These are phyloP conservation scores for Tagetes erecta DNA, from an alignment of 129 eudicot genomes.

Conservation along the genomic window DNA sequence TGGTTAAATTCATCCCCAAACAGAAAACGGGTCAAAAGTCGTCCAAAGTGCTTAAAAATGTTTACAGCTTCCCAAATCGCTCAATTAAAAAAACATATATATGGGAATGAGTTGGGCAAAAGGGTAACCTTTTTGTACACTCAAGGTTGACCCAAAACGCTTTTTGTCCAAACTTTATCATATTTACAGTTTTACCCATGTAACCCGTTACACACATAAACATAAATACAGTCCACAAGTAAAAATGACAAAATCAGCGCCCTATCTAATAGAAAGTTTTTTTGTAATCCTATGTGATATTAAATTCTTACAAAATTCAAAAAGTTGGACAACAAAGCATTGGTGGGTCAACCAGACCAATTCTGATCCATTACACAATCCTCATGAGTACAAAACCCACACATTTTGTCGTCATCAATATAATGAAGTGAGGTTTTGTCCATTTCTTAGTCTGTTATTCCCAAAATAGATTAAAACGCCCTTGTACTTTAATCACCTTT, in stretches of 20 bases:
- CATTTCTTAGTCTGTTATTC: neutral
- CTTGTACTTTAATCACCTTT: neutral
- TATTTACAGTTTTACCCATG: neutral
- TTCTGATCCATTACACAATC: neutral
- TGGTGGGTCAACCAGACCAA: neutral
- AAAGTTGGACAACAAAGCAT: neutral
- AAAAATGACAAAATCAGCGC: neutral
- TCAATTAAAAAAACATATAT: neutral
- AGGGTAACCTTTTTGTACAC: neutral
- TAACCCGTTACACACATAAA: neutral
- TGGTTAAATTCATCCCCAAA: neutral
- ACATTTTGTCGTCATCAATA: neutral
- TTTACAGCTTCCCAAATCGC: neutral
- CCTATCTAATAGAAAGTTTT: neutral
- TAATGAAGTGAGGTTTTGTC: slow-evolving; percentile 1
- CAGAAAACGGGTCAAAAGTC: neutral
- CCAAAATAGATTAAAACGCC: neutral
- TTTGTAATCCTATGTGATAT: neutral
- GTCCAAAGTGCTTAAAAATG: neutral
- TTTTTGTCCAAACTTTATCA: neutral
- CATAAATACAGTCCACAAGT: no score
- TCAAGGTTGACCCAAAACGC: neutral
- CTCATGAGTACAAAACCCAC: neutral
- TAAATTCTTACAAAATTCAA: neutral
- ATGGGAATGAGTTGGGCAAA: neutral